A percentile compares a stretch with the other conserved stretches of the same genome.
phyloP scores from a whole-genome alignment of 2,329 filamentous ascomycete genomes.

The Sphaerostilbella broomeana region DNA sequence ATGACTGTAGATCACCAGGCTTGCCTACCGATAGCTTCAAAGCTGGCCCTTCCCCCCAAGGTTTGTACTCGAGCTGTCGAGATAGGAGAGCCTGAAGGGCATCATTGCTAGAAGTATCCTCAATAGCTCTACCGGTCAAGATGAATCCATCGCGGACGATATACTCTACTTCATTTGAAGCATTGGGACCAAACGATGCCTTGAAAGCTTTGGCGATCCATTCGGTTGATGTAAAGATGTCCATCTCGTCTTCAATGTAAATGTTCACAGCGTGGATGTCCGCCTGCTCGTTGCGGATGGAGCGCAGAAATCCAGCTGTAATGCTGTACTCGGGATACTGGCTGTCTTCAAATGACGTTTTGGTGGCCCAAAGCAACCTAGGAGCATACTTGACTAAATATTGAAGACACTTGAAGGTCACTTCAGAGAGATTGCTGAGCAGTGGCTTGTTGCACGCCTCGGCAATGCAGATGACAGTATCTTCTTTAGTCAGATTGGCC shows the following conservation, averaged over 20 bases:
- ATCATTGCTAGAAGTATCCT: slow-evolving; percentile 1
- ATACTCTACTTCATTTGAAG: background rate
- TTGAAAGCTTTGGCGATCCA: background rate
- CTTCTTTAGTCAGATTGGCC: background rate
- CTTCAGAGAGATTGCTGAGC: background rate
- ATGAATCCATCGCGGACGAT: background rate
- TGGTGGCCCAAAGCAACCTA: slow-evolving; percentile 1
- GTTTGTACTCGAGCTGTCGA: background rate
- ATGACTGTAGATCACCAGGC: background rate
- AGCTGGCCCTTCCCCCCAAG: slow-evolving; percentile 3
- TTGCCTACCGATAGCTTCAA: background rate
- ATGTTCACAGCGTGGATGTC: background rate
- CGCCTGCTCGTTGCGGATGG: background rate
- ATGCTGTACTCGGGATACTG: background rate
- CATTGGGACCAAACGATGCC: background rate
- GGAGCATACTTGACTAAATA: background rate
- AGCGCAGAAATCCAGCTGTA: background rate
- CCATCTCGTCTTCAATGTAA: slow-evolving; percentile 1
- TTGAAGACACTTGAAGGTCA: slow-evolving; percentile 1
- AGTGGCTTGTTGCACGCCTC: background rate
- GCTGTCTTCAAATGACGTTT: background rate
- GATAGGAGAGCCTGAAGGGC: background rate
- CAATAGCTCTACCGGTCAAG: slow-evolving; percentile 1
- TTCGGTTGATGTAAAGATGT: background rate
- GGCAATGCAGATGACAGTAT: background rate